Evolutionary conservation across 768 basidiomycete genomes (phyloP).

Genomic region (Steccherinum ochraceum): DNA sequence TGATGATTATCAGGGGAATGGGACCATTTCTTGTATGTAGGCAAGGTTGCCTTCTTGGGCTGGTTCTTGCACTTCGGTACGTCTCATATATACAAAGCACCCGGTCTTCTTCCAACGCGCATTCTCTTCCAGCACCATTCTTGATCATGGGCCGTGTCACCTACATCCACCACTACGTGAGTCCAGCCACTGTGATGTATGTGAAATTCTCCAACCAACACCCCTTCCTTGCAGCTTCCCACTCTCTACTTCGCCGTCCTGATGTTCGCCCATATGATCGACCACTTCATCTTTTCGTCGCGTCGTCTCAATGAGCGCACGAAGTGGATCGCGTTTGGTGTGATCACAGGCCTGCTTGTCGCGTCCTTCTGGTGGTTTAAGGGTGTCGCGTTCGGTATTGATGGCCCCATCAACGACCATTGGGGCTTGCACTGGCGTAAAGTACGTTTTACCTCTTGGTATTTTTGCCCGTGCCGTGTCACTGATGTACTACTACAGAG

Average conservation of each 20-base stretch:
- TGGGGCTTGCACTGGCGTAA: constrained; percentile 77
- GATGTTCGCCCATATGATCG: constrained; percentile 84
- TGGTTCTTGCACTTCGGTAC: constrained; percentile 89
- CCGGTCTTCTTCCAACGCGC: background rate
- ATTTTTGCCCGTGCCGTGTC: background rate
- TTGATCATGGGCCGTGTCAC: constrained; percentile 97
- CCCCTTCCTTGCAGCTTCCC: constrained; percentile 55
- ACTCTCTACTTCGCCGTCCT: constrained; percentile 96
- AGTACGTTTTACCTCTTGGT: constrained; percentile 25
- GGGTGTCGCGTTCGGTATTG: constrained; percentile 82
- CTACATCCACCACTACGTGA: constrained; percentile 92
- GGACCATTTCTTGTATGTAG: constrained; percentile 91
- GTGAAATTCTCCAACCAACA: background rate
- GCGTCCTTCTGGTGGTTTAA: constrained; percentile 95
- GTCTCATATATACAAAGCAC: constrained; percentile 21
- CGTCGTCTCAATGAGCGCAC: constrained; percentile 52
- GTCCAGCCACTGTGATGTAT: too few relatives aligned
- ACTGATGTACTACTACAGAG: constrained; percentile 13
- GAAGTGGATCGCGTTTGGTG: constrained; percentile 67
- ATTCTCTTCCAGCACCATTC: constrained; percentile 71
- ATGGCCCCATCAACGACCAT: constrained; percentile 79
- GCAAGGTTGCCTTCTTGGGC: constrained; percentile 85
- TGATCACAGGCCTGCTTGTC: constrained; percentile 53
- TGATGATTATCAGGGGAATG: constrained; percentile 60
- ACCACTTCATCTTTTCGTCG: constrained; percentile 88